phyloP scores from a whole-genome alignment of 345 rosid species.

The Geranium rotundifolium region DNA sequence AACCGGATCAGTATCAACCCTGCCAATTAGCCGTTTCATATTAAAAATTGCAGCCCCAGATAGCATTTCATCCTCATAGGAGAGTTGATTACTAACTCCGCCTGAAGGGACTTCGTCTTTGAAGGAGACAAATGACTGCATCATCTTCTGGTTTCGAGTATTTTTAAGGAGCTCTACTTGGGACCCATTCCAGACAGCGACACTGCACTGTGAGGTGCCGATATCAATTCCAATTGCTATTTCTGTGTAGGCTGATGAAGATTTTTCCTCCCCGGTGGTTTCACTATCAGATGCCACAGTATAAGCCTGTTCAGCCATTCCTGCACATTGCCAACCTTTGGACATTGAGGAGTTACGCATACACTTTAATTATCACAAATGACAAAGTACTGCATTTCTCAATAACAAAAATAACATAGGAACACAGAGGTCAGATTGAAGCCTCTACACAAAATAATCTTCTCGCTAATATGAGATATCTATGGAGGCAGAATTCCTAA shows the following conservation, averaged over 20 bases:
- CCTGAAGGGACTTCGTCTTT: conserved; percentile 63
- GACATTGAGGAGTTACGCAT: neutral
- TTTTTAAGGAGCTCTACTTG: conserved; percentile 70
- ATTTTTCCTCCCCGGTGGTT: conserved; percentile 61
- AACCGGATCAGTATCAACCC: conserved; percentile 74
- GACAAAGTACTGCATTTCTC: neutral
- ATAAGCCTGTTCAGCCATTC: conserved; percentile 66
- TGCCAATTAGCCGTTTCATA: conserved; percentile 82
- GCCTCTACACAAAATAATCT: too few species aligned
- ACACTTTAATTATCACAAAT: neutral
- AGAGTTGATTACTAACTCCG: conserved; percentile 64
- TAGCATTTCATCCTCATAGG: conserved; percentile 65
- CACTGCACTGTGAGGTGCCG: conserved; percentile 80
- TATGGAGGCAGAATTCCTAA: too few species aligned
- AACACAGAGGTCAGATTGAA: neutral
- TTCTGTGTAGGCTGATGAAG: conserved; percentile 52
- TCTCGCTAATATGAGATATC: too few species aligned
- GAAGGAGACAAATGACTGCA: conserved; percentile 70
- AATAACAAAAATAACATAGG: neutral
- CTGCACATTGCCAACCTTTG: conserved; percentile 20
- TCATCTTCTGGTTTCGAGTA: conserved; percentile 58
- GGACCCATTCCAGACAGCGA: conserved; percentile 79
- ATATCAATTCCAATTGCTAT: conserved; percentile 78
- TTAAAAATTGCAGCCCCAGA: conserved; percentile 81
- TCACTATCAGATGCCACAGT: conserved; percentile 85